phyloP scores from a whole-genome alignment of 139 green algal genomes.

The Tetraselmis chui region DNA sequence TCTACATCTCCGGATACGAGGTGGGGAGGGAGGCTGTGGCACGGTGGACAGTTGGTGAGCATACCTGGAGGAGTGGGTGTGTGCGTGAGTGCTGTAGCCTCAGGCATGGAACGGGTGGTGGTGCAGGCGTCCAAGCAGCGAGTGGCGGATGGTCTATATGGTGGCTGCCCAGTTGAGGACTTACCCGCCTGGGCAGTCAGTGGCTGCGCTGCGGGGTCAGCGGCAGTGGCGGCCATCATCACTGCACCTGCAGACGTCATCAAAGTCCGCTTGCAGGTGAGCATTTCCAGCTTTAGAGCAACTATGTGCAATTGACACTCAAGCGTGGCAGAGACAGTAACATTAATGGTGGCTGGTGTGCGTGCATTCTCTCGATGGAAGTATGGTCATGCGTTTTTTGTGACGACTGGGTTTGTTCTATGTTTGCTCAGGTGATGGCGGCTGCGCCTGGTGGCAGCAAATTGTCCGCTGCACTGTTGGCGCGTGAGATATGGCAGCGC shows the following conservation, averaged over 20 bases:
- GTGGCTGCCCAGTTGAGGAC: slow-evolving; percentile 2
- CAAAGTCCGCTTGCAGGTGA: slow-evolving; percentile 79
- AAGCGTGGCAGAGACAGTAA: neutral
- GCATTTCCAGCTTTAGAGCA: no score
- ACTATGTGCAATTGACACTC: neutral
- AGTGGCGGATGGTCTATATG: neutral
- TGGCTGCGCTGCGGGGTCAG: slow-evolving; percentile 30
- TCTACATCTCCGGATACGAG: slow-evolving; percentile 73
- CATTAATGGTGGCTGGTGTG: neutral
- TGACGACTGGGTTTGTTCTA: neutral
- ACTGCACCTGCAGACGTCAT: slow-evolving; percentile 76
- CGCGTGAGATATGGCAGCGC: slow-evolving; percentile 20
- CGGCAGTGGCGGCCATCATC: slow-evolving; percentile 42
- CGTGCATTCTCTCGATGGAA: neutral
- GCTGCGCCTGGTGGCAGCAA: neutral
- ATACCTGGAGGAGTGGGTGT: no score
- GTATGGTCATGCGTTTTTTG: neutral
- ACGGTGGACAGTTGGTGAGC: no score
- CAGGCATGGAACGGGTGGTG: neutral
- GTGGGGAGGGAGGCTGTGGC: no score
- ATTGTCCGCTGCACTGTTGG: slow-evolving; percentile 18
- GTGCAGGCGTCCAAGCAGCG: neutral
- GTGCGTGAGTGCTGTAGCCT: no score
- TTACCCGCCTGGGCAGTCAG: slow-evolving; percentile 34
- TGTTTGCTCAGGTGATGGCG: neutral